A percentile compares a stretch with the other conserved stretches of the same genome.
Conservation (phyloP, 2,329 filamentous ascomycete species). For the Byssochlamys sp. region DNA sequence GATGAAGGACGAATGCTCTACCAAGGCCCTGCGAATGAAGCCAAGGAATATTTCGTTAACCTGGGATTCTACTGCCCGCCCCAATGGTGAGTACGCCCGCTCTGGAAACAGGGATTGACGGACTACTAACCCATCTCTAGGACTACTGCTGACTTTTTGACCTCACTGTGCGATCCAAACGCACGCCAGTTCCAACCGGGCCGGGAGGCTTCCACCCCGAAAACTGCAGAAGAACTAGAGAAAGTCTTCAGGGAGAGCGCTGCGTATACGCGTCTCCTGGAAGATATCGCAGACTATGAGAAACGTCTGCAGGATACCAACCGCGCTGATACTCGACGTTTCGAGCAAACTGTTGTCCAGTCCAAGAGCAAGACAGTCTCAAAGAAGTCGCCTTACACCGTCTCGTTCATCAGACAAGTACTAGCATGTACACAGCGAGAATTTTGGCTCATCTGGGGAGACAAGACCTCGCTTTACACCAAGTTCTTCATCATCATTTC, state of each 20-base stretch:
- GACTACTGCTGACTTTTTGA: constrained; percentile 70
- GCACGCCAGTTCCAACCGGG: constrained; percentile 60
- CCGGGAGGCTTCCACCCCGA: constrained; percentile 57
- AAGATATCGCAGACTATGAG: constrained; percentile 55
- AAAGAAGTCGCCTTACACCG: constrained; percentile 65
- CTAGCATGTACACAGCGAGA: constrained; percentile 54
- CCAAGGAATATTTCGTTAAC: constrained; percentile 56
- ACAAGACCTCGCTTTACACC: constrained; percentile 64
- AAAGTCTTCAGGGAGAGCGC: constrained; percentile 56
- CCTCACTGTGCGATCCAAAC: constrained; percentile 62
- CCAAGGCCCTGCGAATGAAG: constrained; percentile 52
- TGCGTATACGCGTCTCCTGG: constrained; percentile 50
- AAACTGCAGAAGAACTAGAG: constrained; percentile 59
- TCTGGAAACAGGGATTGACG: neutral
- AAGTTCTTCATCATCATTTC: constrained; percentile 71
- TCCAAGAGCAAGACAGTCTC: constrained; percentile 56
- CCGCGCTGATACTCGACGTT: constrained; percentile 53
- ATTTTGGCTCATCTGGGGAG: constrained; percentile 68
- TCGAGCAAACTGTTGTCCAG: constrained; percentile 56
- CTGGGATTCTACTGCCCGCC: constrained; percentile 54
- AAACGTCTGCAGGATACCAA: constrained; percentile 47
- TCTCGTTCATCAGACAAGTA: constrained; percentile 64
- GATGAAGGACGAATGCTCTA: constrained; percentile 62
- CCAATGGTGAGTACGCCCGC: constrained; percentile 24
- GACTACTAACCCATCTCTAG: constrained; percentile 19